phyloP scores from a whole-genome alignment of 441 rosid species.

The Erodium moschatum region DNA sequence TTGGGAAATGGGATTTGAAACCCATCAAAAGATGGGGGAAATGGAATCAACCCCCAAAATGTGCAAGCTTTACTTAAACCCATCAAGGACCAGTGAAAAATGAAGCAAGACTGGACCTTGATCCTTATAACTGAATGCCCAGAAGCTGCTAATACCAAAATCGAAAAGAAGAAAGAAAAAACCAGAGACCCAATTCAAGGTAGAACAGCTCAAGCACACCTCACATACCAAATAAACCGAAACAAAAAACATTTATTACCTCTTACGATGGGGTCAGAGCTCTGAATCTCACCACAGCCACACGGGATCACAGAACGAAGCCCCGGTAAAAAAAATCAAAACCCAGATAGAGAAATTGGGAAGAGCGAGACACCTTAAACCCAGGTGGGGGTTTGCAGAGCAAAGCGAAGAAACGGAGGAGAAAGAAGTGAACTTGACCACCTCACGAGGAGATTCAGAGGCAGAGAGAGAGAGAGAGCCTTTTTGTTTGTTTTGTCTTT shows the following conservation, averaged over 20 bases:
- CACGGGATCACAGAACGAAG: neutral
- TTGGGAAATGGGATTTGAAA: neutral
- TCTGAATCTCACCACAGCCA: neutral
- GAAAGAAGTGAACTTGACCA: neutral
- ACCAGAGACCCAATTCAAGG: neutral
- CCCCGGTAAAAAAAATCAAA: neutral
- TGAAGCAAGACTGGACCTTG: neutral
- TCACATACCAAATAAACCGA: neutral
- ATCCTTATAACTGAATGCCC: neutral
- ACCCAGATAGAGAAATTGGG: neutral
- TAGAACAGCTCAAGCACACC: neutral
- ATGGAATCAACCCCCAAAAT: neutral
- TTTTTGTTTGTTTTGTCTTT: neutral
- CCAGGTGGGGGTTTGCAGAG: neutral
- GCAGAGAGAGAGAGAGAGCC: neutral
- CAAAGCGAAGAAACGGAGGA: neutral
- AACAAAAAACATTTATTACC: neutral
- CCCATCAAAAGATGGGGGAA: neutral
- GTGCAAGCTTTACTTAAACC: neutral
- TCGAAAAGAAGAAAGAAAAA: neutral
- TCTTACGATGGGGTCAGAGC: neutral
- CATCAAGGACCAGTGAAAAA: neutral
- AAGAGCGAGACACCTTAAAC: neutral
- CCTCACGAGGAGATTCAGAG: neutral
- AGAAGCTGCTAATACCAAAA: neutral